Evolutionary conservation across 2,329 filamentous ascomycete species (phyloP).

Genomic region (Ophiostoma pallidulum): DNA sequence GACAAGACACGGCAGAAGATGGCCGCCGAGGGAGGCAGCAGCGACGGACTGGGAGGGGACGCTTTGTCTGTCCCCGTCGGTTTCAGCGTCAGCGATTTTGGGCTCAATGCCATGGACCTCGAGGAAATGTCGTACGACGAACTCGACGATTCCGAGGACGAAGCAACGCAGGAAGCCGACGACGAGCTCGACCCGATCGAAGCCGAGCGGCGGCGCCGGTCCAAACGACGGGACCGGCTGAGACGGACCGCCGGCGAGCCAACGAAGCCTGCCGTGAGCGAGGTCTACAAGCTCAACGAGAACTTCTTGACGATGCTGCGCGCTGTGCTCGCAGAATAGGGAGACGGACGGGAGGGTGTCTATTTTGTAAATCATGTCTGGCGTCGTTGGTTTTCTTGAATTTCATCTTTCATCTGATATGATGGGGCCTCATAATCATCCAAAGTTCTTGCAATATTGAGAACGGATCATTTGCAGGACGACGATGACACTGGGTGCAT

Average conservation of each 20-base stretch:
- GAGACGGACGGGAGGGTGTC: neutral
- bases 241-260: slow-evolving; percentile 76
- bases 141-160: slow-evolving; percentile 49
- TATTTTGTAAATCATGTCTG: too few relatives aligned
- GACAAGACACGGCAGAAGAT: slow-evolving; percentile 98
- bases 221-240: slow-evolving; percentile 69
- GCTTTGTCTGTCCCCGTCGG: slow-evolving; percentile 40
- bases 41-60: slow-evolving; percentile 18
- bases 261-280: slow-evolving; percentile 65
- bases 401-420: too few relatives aligned
- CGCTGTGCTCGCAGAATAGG: slow-evolving; percentile 65
- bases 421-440: too few relatives aligned
- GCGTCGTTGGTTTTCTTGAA: neutral
- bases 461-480: too few relatives aligned
- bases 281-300: slow-evolving; percentile 71
- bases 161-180: slow-evolving; percentile 59
- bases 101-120: slow-evolving; percentile 75
- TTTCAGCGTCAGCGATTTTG: slow-evolving; percentile 81
- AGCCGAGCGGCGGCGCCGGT: slow-evolving; percentile 69
- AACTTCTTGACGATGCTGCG: slow-evolving; percentile 76
- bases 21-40: slow-evolving; percentile 66
- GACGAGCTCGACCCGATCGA: slow-evolving; percentile 81
- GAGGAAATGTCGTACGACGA: slow-evolving; percentile 79
- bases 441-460: too few relatives aligned
- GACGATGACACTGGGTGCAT: too few relatives aligned